Percentiles rank a stretch among this genome's conserved stretches.
Evolutionary conservation across 176 grass and related monocot species (phyloP).

Genomic region (Miscanthus lutarioriparius): DNA sequence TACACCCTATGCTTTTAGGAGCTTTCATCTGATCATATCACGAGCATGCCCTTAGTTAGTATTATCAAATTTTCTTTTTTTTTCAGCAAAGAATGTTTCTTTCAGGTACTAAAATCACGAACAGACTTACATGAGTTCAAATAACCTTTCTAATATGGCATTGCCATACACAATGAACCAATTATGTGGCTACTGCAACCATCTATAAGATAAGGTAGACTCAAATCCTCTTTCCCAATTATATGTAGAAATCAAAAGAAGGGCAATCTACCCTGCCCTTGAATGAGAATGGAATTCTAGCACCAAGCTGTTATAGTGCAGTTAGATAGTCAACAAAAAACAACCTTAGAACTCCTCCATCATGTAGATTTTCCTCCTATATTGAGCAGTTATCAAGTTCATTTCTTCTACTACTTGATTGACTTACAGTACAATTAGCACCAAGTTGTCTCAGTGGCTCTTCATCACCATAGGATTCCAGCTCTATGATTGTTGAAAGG

Average conservation of each 20-base stretch:
- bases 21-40: neutral
- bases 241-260: slow-evolving; percentile 16
- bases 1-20: neutral
- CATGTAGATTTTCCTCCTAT: neutral
- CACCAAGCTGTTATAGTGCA: neutral
- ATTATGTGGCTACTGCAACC: slow-evolving; percentile 1
- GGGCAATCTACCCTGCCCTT: too few species aligned
- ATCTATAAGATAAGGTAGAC: slow-evolving; percentile 21
- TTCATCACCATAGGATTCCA: slow-evolving; percentile 21
- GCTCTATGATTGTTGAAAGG: neutral
- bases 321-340: slow-evolving; percentile 2
- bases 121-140: too few species aligned
- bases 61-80: neutral
- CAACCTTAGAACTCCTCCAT: neutral
- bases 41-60: neutral
- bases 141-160: too few species aligned
- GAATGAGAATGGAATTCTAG: too few species aligned
- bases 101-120: slow-evolving; percentile 17
- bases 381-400: neutral
- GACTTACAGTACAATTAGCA: neutral
- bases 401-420: slow-evolving; percentile 28
- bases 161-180: neutral
- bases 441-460: neutral
- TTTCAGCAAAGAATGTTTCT: neutral
- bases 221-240: slow-evolving; percentile 1